Evolutionary conservation across 75 land plant genomes (phyloP).

Genomic region (Azolla pinnata): DNA sequence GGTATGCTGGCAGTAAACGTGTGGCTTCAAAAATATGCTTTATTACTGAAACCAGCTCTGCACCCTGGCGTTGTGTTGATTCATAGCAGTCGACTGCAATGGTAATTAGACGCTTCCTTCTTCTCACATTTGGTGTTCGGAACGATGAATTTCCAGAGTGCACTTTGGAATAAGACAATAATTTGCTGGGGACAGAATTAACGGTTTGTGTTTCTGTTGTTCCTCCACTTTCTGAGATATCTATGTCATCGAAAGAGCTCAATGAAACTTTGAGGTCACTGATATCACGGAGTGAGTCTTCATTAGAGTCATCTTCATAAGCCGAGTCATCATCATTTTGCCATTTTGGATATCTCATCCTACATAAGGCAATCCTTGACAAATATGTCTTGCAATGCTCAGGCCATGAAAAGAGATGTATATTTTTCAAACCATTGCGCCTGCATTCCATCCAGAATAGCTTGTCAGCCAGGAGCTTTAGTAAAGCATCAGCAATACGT

Average conservation of each 20-base stretch:
- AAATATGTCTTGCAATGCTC: constrained; percentile 67
- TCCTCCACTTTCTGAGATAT: neutral
- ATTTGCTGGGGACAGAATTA: neutral
- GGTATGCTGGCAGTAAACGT: neutral
- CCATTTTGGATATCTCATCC: constrained; percentile 40
- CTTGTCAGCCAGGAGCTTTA: constrained; percentile 51
- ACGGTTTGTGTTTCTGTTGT: neutral
- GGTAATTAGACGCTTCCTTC: constrained; percentile 39
- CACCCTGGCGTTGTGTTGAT: constrained; percentile 14
- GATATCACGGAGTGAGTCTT: constrained; percentile 37
- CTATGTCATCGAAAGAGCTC: constrained; percentile 6
- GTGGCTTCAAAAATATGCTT: constrained; percentile 29
- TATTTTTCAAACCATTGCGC: constrained; percentile 50
- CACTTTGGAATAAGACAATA: neutral
- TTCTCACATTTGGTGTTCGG: constrained; percentile 19
- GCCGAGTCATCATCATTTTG: constrained; percentile 15
- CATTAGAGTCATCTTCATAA: constrained; percentile 28
- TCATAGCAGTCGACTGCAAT: constrained; percentile 59
- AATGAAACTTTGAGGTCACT: constrained; percentile 34
- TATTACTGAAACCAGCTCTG: constrained; percentile 12
- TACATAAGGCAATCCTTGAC: constrained; percentile 36
- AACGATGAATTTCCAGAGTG: neutral
- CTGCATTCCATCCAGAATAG: constrained; percentile 49
- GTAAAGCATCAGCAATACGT: constrained; percentile 48
- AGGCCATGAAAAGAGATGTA: constrained; percentile 68